A percentile compares a stretch with the other conserved stretches of the same genome.
Evolutionary conservation across 768 basidiomycete species (phyloP).

Genomic region (Suillus discolor): DNA sequence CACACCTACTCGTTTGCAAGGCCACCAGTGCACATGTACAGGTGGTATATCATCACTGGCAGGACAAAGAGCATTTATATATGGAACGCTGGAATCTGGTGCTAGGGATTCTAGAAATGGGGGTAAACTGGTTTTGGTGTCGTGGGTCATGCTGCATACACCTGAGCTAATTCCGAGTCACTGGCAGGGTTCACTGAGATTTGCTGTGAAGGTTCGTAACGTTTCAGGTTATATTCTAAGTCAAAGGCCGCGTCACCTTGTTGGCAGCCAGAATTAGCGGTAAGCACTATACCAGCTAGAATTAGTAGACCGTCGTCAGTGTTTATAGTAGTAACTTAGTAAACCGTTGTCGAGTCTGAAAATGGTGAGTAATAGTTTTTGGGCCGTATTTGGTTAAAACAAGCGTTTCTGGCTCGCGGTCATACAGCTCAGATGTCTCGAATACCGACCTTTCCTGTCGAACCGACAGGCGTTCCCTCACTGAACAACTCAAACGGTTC

Average conservation of each 20-base stretch:
- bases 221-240: background rate
- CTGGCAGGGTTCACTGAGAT: no score
- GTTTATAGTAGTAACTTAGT: no score
- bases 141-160: background rate
- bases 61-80: conserved; percentile 13
- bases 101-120: background rate
- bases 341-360: background rate
- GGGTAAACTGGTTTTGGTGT: background rate
- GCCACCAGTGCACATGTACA: conserved; percentile 60
- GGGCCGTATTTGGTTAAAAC: background rate
- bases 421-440: conserved; percentile 50
- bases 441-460: conserved; percentile 54
- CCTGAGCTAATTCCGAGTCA: no score
- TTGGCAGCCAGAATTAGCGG: background rate
- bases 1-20: conserved; percentile 22
- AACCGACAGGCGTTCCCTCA: conserved; percentile 44
- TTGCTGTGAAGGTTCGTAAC: background rate
- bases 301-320: background rate
- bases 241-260: background rate
- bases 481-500: conserved; percentile 42
- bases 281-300: no score
- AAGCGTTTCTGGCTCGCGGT: background rate
- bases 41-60: conserved; percentile 30
- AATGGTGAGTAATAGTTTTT: background rate
- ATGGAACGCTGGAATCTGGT: conserved; percentile 5